phyloP scores from a whole-genome alignment of 2,329 filamentous ascomycete genomes.

The Arthrocladium fulminans region DNA sequence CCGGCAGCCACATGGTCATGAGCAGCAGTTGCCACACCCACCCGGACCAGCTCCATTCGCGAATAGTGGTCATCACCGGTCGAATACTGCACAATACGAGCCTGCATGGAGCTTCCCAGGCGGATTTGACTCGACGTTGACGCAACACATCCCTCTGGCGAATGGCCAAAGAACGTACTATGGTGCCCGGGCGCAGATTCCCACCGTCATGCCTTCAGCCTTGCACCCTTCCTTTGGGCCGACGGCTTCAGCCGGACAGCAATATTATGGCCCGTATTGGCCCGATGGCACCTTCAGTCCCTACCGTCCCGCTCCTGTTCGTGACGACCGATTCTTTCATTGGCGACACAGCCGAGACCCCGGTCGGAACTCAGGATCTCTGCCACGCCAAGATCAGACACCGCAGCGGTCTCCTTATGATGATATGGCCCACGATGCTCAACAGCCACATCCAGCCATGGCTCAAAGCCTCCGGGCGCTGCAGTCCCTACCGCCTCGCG shows the following conservation, averaged over 20 bases:
- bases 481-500: constrained; percentile 1
- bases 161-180: constrained; percentile 32
- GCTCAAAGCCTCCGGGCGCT: not conserved
- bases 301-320: constrained; percentile 50
- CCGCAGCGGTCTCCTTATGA: not conserved
- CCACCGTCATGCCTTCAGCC: constrained; percentile 51
- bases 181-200: constrained; percentile 43
- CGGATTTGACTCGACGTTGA: constrained; percentile 53
- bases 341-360: constrained; percentile 6
- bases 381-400: not conserved
- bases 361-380: not conserved
- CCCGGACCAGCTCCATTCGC: not conserved
- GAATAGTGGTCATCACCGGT: not conserved
- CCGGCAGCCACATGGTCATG: not conserved
- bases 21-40: not conserved
- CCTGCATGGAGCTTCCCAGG: constrained; percentile 23
- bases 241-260: constrained; percentile 49
- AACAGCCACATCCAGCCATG: not conserved
- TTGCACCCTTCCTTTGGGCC: constrained; percentile 50
- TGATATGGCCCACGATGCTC: not conserved
- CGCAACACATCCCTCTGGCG: constrained; percentile 44
- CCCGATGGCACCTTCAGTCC: constrained; percentile 54
- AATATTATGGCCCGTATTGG: constrained; percentile 55
- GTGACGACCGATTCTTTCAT: constrained; percentile 41
- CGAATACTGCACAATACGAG: not conserved